Conservation (phyloP, 192 early-diverging fungal species). For the Gamsiella multidivaricata region DNA sequence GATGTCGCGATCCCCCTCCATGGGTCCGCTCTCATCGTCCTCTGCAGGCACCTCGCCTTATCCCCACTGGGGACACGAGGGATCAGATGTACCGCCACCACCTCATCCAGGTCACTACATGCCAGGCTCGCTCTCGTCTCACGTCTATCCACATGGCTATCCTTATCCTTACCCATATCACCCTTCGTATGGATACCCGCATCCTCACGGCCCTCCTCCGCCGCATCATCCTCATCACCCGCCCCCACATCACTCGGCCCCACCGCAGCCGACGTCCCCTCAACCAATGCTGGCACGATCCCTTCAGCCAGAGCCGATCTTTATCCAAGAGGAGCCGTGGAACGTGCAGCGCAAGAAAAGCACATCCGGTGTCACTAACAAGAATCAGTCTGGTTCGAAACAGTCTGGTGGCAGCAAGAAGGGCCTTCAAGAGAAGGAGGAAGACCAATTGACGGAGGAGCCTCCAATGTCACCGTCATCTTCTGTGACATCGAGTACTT, state of each 20-base stretch:
- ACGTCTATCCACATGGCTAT: slow-evolving; percentile 39
- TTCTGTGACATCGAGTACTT: slow-evolving; percentile 16
- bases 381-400: background rate
- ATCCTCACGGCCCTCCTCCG: slow-evolving; percentile 30
- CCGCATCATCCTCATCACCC: slow-evolving; percentile 26
- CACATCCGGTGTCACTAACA: slow-evolving; percentile 7
- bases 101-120: slow-evolving; percentile 34
- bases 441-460: slow-evolving; percentile 3
- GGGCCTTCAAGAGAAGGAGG: slow-evolving; percentile 6
- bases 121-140: slow-evolving; percentile 9
- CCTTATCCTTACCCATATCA: slow-evolving; percentile 49
- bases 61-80: slow-evolving; percentile 45
- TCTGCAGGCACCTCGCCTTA: slow-evolving; percentile 13
- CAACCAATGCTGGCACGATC: background rate
- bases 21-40: slow-evolving; percentile 7
- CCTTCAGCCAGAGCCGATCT: slow-evolving; percentile 43
- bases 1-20: slow-evolving; percentile 37
- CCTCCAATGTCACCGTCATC: slow-evolving; percentile 25
- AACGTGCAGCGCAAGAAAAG: slow-evolving; percentile 41
- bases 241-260: slow-evolving; percentile 9
- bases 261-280: slow-evolving; percentile 3
- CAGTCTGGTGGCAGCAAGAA: slow-evolving; percentile 19
- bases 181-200: slow-evolving; percentile 47
- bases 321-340: slow-evolving; percentile 54
- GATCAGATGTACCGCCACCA: slow-evolving; percentile 1